Conservation (phyloP, 2,329 filamentous ascomycete genomes). For the Cladosporium sp. region DNA sequence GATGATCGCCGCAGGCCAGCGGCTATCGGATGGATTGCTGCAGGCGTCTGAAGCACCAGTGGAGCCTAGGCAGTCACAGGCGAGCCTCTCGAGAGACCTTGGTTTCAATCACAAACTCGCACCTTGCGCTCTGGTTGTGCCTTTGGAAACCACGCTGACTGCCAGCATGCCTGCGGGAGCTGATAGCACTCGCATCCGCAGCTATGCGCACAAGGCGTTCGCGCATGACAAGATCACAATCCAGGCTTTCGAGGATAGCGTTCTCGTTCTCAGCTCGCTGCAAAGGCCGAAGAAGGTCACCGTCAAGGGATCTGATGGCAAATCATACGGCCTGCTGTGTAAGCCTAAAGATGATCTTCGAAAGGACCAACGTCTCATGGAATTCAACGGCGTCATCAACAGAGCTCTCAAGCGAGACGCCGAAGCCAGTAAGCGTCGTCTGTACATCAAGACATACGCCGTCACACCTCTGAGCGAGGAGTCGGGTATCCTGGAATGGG, state of each 20-base stretch:
- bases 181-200: constrained; percentile 63
- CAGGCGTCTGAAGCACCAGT: constrained; percentile 75
- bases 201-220: constrained; percentile 69
- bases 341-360: constrained; percentile 98
- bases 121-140: constrained; percentile 82
- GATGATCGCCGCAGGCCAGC: constrained; percentile 75
- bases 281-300: constrained; percentile 89
- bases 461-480: constrained; percentile 97
- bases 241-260: constrained; percentile 75
- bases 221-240: constrained; percentile 83
- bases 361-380: constrained; percentile 97
- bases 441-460: constrained; percentile 96
- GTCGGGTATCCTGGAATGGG: constrained; percentile 97
- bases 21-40: constrained; percentile 76
- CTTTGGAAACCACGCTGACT: constrained; percentile 78
- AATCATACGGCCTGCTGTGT: constrained; percentile 82
- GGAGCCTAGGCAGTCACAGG: constrained; percentile 63
- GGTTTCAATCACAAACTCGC: constrained; percentile 79
- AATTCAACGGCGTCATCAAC: constrained; percentile 99
- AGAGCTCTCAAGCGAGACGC: constrained; percentile 86
- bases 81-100: constrained; percentile 74
- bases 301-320: constrained; percentile 83
- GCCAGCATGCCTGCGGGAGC: constrained; percentile 71
- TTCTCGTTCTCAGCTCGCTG: constrained; percentile 83
- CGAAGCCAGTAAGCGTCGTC: constrained; percentile 80